Conservation (phyloP, 2,329 filamentous ascomycete genomes). For the Phoma sp. region DNA sequence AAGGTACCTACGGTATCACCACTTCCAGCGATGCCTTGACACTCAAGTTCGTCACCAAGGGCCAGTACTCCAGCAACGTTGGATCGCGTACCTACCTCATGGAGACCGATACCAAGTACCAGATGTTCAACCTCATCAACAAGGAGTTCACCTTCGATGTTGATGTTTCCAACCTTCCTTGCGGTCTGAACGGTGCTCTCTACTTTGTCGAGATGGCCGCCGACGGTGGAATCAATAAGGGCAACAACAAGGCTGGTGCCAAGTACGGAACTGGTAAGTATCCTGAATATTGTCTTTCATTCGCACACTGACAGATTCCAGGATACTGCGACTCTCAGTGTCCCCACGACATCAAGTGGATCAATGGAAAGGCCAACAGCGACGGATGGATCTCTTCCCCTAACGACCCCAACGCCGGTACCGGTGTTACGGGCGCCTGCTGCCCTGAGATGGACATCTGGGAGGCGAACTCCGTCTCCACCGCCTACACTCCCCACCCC, state of each 20-base stretch:
- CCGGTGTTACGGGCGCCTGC: conserved; percentile 65
- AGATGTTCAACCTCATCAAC: conserved; percentile 51
- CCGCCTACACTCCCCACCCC: conserved; percentile 70
- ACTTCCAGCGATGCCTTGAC: conserved; percentile 60
- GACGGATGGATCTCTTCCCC: conserved; percentile 60
- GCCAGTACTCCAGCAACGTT: conserved; percentile 51
- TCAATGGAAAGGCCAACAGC: conserved; percentile 61
- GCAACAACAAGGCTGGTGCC: conserved; percentile 60
- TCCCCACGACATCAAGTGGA: conserved; percentile 60
- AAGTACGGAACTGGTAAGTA: conserved; percentile 65
- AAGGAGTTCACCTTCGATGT: conserved; percentile 53
- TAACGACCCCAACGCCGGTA: conserved; percentile 62
- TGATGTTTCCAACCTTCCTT: conserved; percentile 66
- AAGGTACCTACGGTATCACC: conserved; percentile 56
- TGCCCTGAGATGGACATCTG: conserved; percentile 74
- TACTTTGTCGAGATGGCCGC: conserved; percentile 65
- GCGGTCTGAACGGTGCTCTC: conserved; percentile 69
- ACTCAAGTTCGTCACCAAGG: conserved; percentile 65
- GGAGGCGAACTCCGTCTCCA: conserved; percentile 72
- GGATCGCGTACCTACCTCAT: conserved; percentile 53
- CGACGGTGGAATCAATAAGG: conserved; percentile 53
- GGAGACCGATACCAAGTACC: conserved; percentile 50
- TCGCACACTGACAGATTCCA: conserved; percentile 20
- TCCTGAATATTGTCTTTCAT: fast-evolving
- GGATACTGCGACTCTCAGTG: conserved; percentile 50